Evolutionary conservation across 805 yeast species (phyloP).

Genomic region (Metschnikowia dekortorum): DNA sequence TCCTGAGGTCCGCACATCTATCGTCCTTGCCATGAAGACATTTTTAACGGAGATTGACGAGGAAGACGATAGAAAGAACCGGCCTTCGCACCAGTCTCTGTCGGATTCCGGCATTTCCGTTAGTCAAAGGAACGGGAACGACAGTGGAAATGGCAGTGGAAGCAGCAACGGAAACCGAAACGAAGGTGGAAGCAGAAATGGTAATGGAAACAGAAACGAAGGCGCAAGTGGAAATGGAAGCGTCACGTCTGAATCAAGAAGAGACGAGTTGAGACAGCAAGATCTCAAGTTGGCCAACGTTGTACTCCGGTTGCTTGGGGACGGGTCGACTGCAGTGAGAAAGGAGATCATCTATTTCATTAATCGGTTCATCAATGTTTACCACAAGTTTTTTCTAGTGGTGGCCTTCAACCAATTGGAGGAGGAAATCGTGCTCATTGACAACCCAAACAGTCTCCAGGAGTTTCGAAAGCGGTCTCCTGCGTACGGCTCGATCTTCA

Average conservation of each 20-base stretch:
- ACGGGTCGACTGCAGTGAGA: slow-evolving; percentile 86
- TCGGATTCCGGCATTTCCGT: slow-evolving; percentile 8
- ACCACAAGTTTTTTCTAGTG: slow-evolving; percentile 71
- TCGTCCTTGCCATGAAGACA: slow-evolving; percentile 66
- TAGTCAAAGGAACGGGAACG: neutral
- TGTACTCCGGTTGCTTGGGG: slow-evolving; percentile 65
- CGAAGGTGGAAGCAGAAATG: too few relatives aligned
- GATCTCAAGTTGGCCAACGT: slow-evolving; percentile 69
- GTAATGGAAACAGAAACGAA: too few relatives aligned
- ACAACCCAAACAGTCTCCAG: slow-evolving; percentile 56
- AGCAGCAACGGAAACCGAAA: too few relatives aligned
- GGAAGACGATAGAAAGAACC: slow-evolving; percentile 3
- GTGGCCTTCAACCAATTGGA: slow-evolving; percentile 82
- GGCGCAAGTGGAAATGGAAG: slow-evolving; percentile 2
- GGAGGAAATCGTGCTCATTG: slow-evolving; percentile 67
- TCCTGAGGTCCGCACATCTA: slow-evolving; percentile 90
- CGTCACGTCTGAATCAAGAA: slow-evolving; percentile 28
- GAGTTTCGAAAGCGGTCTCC: slow-evolving; percentile 65
- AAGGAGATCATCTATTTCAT: slow-evolving; percentile 77
- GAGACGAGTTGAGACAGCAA: slow-evolving; percentile 54
- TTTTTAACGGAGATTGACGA: slow-evolving; percentile 51
- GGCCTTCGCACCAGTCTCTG: slow-evolving; percentile 1
- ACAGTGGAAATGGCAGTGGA: too few relatives aligned
- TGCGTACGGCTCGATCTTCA: slow-evolving; percentile 82
- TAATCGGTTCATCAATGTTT: slow-evolving; percentile 66